Percentiles rank a stretch among this genome's conserved stretches.
Conservation (phyloP, 768 basidiomycete genomes). For the Pleurotus tuoliensis region DNA sequence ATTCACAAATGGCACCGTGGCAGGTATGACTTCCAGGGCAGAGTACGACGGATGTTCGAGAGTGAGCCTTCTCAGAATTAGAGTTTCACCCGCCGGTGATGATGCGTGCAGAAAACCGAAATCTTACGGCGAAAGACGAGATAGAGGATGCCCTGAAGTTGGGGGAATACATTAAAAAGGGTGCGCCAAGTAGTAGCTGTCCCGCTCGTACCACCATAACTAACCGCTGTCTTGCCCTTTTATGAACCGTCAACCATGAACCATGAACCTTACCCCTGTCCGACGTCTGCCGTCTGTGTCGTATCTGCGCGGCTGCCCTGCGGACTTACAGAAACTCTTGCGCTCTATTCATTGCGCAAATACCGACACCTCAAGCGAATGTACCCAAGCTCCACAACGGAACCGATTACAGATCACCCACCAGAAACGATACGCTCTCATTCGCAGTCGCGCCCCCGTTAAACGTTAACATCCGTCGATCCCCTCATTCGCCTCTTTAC, state of each 20-base stretch:
- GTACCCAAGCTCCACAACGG: slow-evolving; percentile 43
- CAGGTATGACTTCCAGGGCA: slow-evolving; percentile 78
- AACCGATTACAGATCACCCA: slow-evolving; percentile 16
- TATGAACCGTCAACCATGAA: not conserved
- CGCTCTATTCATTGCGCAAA: slow-evolving; percentile 77
- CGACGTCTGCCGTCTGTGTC: too few species aligned
- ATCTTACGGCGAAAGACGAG: slow-evolving; percentile 61
- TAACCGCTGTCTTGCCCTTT: not conserved
- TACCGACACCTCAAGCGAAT: slow-evolving; percentile 76
- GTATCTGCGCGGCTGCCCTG: not conserved
- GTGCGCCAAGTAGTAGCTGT: slow-evolving; percentile 31
- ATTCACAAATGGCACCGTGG: not conserved
- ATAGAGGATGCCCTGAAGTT: slow-evolving; percentile 73
- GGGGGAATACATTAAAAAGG: slow-evolving; percentile 84
- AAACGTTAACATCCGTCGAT: not conserved
- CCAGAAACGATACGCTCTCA: slow-evolving; percentile 6
- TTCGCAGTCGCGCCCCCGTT: not conserved
- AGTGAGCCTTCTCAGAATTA: slow-evolving; percentile 40
- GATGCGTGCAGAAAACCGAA: slow-evolving; percentile 52
- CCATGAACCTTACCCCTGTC: too few species aligned
- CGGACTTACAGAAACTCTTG: slow-evolving; percentile 63
- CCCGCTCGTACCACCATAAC: not conserved
- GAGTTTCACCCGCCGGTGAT: not conserved
- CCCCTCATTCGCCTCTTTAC: not conserved
- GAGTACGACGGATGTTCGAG: slow-evolving; percentile 68